phyloP scores from a whole-genome alignment of 2,329 filamentous ascomycete species.

The Teratosphaeria nubilosa region DNA sequence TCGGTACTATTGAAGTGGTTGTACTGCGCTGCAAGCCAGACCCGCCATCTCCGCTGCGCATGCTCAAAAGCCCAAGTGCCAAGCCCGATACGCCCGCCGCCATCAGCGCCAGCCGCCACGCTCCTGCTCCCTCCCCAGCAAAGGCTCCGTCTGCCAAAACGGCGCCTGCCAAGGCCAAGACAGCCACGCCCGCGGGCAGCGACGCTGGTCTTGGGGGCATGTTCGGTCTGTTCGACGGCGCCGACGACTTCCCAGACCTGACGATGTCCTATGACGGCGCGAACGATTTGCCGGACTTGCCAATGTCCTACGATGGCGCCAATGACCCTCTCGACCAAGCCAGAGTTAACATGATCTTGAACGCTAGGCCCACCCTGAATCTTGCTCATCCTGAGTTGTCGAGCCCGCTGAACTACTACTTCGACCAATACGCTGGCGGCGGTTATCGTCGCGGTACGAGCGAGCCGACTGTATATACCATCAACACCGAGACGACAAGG shows the following conservation, averaged over 20 bases:
- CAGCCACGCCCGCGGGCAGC: neutral
- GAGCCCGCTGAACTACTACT: neutral
- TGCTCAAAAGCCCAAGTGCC: neutral
- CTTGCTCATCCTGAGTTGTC: neutral
- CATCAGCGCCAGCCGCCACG: neutral
- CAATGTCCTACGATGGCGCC: neutral
- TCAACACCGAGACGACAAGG: neutral
- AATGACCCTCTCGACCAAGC: neutral
- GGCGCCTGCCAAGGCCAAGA: neutral
- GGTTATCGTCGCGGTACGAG: neutral
- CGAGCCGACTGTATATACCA: neutral
- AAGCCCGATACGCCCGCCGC: neutral
- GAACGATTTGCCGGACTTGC: neutral
- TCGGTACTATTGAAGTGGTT: slow-evolving; percentile 40
- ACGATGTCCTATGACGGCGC: slow-evolving; percentile 1
- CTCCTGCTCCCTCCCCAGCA: neutral
- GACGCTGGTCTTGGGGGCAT: slow-evolving; percentile 13
- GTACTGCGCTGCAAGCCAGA: slow-evolving; percentile 32
- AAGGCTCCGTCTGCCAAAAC: neutral
- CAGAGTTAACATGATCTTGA: neutral
- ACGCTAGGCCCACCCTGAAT: neutral
- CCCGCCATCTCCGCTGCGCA: neutral
- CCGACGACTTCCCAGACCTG: slow-evolving; percentile 12
- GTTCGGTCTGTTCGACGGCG: slow-evolving; percentile 26
- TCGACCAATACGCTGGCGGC: neutral